Evolutionary conservation across 2,329 filamentous ascomycete species (phyloP).

Genomic region (Diaporthe capsici): DNA sequence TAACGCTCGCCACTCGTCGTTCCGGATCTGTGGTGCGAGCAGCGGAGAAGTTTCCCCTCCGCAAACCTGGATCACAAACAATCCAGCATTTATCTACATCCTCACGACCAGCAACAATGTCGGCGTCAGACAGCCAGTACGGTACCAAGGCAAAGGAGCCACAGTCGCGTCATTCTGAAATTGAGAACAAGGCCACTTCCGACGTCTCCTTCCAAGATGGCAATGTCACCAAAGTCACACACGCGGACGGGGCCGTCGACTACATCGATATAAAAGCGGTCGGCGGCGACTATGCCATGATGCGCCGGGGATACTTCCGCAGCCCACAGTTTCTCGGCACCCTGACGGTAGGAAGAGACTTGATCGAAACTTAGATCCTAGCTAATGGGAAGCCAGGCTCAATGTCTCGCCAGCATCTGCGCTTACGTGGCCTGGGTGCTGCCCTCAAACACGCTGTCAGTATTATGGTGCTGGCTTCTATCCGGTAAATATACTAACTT

Average conservation of each 20-base stretch:
- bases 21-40: background rate
- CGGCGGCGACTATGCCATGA: constrained; percentile 56
- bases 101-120: background rate
- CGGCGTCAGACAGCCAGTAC: background rate
- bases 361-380: background rate
- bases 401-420: constrained; percentile 25
- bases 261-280: constrained; percentile 58
- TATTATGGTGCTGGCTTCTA: background rate
- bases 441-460: constrained; percentile 11
- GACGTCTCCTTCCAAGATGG: background rate
- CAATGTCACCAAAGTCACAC: constrained; percentile 49
- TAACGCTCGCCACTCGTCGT: background rate
- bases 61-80: background rate
- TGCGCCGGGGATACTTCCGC: constrained; percentile 58
- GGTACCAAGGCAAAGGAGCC: background rate
- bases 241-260: constrained; percentile 59
- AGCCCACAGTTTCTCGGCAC: constrained; percentile 58
- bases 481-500: background rate
- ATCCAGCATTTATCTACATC: background rate
- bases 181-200: background rate
- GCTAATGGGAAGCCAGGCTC: background rate
- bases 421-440: constrained; percentile 17
- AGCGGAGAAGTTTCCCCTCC: background rate
- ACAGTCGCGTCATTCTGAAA: background rate
- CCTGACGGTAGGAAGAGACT: constrained; percentile 46